Evolutionary conservation across 169 alveolate genomes (phyloP).

Genomic region (Plasmodium fragile): DNA sequence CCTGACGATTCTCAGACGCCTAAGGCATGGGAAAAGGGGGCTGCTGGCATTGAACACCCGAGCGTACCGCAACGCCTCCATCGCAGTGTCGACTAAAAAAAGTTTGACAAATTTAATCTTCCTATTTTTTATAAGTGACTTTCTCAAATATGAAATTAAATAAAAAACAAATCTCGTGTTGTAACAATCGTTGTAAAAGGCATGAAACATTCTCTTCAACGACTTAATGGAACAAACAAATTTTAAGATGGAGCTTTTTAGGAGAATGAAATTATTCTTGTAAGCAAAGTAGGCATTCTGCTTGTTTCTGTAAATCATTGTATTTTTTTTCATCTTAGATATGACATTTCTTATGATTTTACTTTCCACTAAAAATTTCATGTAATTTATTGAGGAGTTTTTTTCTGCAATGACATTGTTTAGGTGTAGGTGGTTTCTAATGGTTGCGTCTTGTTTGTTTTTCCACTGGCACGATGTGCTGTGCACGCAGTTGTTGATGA

Average conservation of each 20-base stretch:
- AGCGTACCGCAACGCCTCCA: constrained; percentile 61
- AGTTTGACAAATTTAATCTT: constrained; percentile 54
- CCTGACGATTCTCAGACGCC: constrained; percentile 18
- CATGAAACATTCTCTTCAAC: constrained; percentile 47
- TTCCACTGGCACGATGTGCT: constrained; percentile 57
- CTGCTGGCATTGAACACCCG: constrained; percentile 4
- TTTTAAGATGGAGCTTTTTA: constrained; percentile 72
- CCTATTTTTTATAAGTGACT: constrained; percentile 42
- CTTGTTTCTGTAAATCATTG: constrained; percentile 32
- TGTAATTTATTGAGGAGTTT: constrained; percentile 3
- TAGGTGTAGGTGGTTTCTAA: constrained; percentile 53
- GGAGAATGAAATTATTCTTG: constrained; percentile 39
- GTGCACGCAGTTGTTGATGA: constrained; percentile 44
- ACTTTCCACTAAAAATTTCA: constrained; percentile 68
- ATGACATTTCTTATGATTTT: constrained; percentile 47
- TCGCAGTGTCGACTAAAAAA: constrained; percentile 59
- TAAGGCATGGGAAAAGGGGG: constrained; percentile 33
- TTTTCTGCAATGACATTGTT: constrained; percentile 34
- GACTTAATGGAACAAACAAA: constrained; percentile 70
- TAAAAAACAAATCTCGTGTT: constrained; percentile 38
- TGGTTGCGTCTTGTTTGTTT: constrained; percentile 69
- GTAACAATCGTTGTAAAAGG: constrained; percentile 41
- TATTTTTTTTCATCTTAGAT: constrained; percentile 52
- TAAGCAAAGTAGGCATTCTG: constrained; percentile 49
- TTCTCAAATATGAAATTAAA: constrained; percentile 55